These are phyloP conservation scores for Ophiostoma perfectum DNA, from an alignment of 2,329 filamentous ascomycete genomes.

Conservation along the genomic window DNA sequence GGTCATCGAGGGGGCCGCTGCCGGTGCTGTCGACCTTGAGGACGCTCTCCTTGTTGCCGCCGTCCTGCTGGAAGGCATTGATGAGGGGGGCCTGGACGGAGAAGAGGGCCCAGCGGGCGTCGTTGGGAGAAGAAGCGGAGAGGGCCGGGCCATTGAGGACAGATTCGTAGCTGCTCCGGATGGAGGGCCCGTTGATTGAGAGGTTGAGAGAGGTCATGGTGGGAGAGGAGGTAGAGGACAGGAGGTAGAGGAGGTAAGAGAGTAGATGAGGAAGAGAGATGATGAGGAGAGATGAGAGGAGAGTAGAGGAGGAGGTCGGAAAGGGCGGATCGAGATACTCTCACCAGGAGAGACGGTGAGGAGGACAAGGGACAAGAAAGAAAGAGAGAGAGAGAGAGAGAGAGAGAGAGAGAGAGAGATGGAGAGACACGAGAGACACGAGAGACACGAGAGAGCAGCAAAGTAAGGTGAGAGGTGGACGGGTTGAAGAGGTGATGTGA, in stretches of 20 bases:
- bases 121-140: slow-evolving; percentile 65
- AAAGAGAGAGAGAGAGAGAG: not conserved
- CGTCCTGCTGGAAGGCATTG: slow-evolving; percentile 85
- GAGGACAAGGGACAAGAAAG: not conserved
- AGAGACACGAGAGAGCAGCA: not conserved
- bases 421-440: not conserved
- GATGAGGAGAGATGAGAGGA: slow-evolving; percentile 1
- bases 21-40: slow-evolving; percentile 91
- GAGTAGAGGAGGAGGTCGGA: not conserved
- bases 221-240: too few relatives aligned
- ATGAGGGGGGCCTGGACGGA: slow-evolving; percentile 86
- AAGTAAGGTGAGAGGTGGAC: too few relatives aligned
- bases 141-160: slow-evolving; percentile 50
- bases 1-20: slow-evolving; percentile 77
- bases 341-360: slow-evolving; percentile 13
- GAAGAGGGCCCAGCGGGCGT: slow-evolving; percentile 90
- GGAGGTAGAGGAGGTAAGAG: not conserved
- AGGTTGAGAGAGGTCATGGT: slow-evolving; percentile 74
- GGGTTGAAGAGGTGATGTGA: slow-evolving; percentile 14
- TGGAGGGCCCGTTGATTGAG: slow-evolving; percentile 73
- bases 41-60: slow-evolving; percentile 81
- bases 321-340: not conserved
- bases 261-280: not conserved
- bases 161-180: slow-evolving; percentile 70
- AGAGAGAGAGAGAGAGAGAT: slow-evolving; percentile 4